Evolutionary conservation across 306 rosid species (phyloP).

Genomic region (Casuarina glauca): DNA sequence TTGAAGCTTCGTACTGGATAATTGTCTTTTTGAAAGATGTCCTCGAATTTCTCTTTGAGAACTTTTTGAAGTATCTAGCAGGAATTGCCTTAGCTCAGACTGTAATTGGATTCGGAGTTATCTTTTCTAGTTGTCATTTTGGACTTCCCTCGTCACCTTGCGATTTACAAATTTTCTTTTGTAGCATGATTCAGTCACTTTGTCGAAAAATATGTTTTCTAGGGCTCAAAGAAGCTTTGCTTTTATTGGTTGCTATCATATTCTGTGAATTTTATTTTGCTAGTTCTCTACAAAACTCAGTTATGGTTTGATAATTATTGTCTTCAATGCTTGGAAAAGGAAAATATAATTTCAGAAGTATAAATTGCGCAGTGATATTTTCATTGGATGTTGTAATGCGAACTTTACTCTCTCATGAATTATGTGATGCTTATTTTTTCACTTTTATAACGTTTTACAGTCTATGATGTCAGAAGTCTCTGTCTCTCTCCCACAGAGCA

Average conservation of each 20-base stretch:
- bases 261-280: background rate
- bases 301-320: background rate
- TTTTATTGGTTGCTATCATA: background rate
- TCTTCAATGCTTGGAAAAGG: background rate
- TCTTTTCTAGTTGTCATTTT: background rate
- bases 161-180: background rate
- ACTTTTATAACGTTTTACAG: background rate
- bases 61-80: background rate
- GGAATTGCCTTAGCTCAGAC: background rate
- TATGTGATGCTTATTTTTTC: background rate
- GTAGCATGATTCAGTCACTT: background rate
- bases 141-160: background rate
- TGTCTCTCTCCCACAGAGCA: background rate
- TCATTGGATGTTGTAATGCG: background rate
- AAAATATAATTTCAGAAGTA: background rate
- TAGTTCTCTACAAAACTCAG: background rate
- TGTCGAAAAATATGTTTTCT: background rate
- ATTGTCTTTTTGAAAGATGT: background rate
- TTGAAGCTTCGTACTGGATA: background rate
- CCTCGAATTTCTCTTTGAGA: background rate
- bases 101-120: background rate
- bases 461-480: background rate
- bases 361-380: background rate
- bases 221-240: background rate
- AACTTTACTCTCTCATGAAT: background rate